These are phyloP conservation scores for Teunomyces stri DNA, from an alignment of 805 yeast species.

Conservation along the genomic window DNA sequence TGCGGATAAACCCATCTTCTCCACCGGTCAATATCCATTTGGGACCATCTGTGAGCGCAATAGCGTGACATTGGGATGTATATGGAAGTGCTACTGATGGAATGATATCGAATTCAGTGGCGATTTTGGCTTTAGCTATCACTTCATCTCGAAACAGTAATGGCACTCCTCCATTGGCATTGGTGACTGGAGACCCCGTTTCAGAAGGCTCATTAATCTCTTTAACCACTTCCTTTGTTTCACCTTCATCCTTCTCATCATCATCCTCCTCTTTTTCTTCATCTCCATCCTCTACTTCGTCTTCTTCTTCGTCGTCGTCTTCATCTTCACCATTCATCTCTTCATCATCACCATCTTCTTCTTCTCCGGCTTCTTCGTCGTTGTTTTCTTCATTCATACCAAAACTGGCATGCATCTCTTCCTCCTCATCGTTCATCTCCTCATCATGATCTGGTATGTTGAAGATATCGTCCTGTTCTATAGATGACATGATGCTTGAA, in stretches of 20 bases:
- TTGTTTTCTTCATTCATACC: constrained; percentile 2
- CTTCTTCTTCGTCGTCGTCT: constrained; percentile 10
- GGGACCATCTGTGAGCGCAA: constrained; percentile 76
- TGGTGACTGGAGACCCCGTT: too few species aligned
- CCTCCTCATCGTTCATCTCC: constrained; percentile 15
- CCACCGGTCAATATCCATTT: constrained; percentile 93
- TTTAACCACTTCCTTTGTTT: constrained; percentile 12
- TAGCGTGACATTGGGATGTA: constrained; percentile 69
- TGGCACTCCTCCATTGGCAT: constrained; percentile 2
- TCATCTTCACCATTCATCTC: constrained; percentile 21
- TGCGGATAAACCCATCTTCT: constrained; percentile 89
- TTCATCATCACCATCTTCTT: constrained; percentile 21
- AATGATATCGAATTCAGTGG: constrained; percentile 62
- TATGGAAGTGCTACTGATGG: constrained; percentile 91
- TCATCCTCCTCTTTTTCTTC: constrained; percentile 17
- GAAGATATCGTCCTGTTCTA: constrained; percentile 22
- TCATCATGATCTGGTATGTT: constrained; percentile 18
- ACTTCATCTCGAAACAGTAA: constrained; percentile 24
- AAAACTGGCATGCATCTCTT: constrained; percentile 8
- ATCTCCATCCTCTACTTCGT: constrained; percentile 15
- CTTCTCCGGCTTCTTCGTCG: constrained; percentile 17
- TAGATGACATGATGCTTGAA: constrained; percentile 5
- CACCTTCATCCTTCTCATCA: constrained; percentile 14
- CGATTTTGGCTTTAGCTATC: constrained; percentile 44
- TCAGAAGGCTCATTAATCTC: constrained; percentile 11